Percentiles rank a stretch among this genome's conserved stretches.
Conservation (phyloP, 257 asterid genomes). For the Nicotiana sylvestris region DNA sequence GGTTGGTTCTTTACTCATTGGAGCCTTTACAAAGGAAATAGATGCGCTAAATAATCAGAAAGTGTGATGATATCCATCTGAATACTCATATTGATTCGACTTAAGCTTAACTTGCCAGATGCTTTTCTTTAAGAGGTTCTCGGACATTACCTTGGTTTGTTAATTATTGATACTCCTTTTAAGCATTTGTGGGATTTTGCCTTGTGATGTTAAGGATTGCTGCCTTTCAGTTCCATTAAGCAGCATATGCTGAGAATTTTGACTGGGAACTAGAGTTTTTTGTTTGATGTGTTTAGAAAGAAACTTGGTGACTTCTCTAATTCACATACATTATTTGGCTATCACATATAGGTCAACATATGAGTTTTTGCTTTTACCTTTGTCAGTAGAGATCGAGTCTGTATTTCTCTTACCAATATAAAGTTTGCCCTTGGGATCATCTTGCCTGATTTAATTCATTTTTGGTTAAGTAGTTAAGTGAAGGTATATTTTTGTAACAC, state of each 20-base stretch:
- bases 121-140: background rate
- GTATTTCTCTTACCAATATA: background rate
- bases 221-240: background rate
- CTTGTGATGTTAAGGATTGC: background rate
- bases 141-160: background rate
- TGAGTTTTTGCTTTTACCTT: background rate
- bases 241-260: background rate
- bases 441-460: background rate
- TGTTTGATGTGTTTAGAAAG: background rate
- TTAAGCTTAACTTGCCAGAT: constrained; percentile 1
- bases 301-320: background rate
- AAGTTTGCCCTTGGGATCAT: background rate
- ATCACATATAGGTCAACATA: background rate
- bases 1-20: background rate
- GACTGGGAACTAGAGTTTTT: background rate
- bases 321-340: background rate
- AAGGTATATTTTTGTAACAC: background rate
- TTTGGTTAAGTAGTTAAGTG: background rate
- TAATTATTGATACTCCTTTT: background rate
- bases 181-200: background rate
- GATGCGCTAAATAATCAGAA: background rate
- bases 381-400: background rate
- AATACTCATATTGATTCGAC: background rate
- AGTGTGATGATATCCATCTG: background rate
- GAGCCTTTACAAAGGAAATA: background rate